These are phyloP conservation scores for Pseudogymnoascus pannorum DNA, from an alignment of 2,329 filamentous ascomycete species.

Conservation along the genomic window DNA sequence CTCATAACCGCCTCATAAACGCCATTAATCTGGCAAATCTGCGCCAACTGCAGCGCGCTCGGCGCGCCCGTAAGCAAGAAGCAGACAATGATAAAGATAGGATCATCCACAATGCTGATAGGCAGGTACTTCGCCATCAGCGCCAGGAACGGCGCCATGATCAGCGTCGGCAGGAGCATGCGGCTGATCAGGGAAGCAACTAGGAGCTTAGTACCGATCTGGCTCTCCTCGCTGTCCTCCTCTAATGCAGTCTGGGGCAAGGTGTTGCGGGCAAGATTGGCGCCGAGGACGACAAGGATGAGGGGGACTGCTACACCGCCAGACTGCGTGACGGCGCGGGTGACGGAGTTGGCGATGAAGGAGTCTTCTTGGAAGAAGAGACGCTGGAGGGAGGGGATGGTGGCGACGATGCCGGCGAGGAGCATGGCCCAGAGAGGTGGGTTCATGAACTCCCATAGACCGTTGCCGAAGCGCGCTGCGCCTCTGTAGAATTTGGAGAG, in stretches of 20 bases:
- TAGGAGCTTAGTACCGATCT: constrained; percentile 67
- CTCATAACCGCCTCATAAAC: constrained; percentile 96
- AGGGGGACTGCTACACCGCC: constrained; percentile 89
- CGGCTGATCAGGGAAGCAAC: constrained; percentile 79
- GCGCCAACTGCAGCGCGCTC: constrained; percentile 85
- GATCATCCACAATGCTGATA: constrained; percentile 90
- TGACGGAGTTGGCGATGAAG: constrained; percentile 89
- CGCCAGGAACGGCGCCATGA: constrained; percentile 88
- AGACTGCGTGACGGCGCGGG: constrained; percentile 74
- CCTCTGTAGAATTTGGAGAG: constrained; percentile 37
- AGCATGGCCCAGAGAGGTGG: constrained; percentile 97
- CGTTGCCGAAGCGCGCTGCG: constrained; percentile 48
- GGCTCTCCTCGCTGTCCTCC: constrained; percentile 61
- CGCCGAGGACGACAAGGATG: constrained; percentile 90
- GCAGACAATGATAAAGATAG: constrained; percentile 96
- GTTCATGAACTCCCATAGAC: constrained; percentile 94
- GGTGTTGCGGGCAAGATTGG: constrained; percentile 89
- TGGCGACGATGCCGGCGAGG: constrained; percentile 81
- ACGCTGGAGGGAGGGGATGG: constrained; percentile 71
- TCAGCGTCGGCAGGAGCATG: constrained; percentile 83
- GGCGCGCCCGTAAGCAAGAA: constrained; percentile 93
- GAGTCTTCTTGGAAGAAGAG: constrained; percentile 85
- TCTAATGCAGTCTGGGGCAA: constrained; percentile 55
- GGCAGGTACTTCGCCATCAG: constrained; percentile 83
- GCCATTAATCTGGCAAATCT: constrained; percentile 97